Base-by-base conservation (phyloP, 2,329 filamentous ascomycete species). In the Laburnicola sp. region DNA sequence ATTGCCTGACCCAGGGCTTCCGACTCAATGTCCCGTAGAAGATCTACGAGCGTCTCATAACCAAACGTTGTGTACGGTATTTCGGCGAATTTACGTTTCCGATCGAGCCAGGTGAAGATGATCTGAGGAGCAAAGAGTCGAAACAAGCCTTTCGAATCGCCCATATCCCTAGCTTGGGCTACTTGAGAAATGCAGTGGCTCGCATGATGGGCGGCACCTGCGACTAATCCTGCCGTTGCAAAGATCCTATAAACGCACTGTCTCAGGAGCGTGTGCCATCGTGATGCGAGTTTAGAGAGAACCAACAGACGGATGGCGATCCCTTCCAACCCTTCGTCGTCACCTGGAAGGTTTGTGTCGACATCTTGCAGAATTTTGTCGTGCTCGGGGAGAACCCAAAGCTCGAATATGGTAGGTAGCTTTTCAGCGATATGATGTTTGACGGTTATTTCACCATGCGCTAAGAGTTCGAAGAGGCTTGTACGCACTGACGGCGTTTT, bases 221-320 rank as follows among this genome's bases (percentile, higher is more conserved):
- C 74, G 10, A 96, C 83, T 50, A 85, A 85, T 1, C 88, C 90
- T 1, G 92, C 89, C 0, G 88, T 91, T 70, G 97, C 94, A 62
- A 97, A 96, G 22, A 97, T 91, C 70, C 94, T 88, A 69, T 97
- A 99, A 16, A 96, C 88, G 58, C 91, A 91, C 57, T 88, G 85
- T 45, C 92, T 86, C 37, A 97, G 80, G 21, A 97, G 79, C 0
- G 92, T 96, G 52, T 91, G 86, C 89, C 93, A 97, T 44, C 79
- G 76, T 27, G 90, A 89, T 23, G 89, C 94, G 51, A 99, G 76
- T 48, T 85, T 85, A 1, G 88, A 84, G 8, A 97, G 76, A 6
- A 90, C 83, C 55, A 89, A 83, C 2, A 97, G 76, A 4, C 94
- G 86, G 57, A 96, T 82, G 0, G 91, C 89, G 59, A 97, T 93